Base-by-base conservation (phyloP, 495 filamentous ascomycete genomes). In the Annulohypoxylon bovei region DNA sequence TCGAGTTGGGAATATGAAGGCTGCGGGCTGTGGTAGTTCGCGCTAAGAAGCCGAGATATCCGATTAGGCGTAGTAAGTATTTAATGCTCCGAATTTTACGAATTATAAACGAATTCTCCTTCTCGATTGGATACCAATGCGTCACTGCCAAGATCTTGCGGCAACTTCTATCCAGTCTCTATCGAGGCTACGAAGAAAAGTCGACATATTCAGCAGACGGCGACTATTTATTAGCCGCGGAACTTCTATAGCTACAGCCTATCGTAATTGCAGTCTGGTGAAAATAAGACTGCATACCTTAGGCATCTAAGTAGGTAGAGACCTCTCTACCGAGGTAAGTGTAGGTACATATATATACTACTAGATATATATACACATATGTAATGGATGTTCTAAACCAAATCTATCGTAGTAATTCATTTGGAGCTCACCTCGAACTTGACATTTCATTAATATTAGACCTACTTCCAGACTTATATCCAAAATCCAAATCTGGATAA, bases 11-110 rank as follows among this genome's bases (percentile, higher is more conserved):
- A 28, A 28, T 23, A 49, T 7, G n/a, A 14, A 14, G 27, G 49
- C 11, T 14, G 1, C 8, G 25, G 49, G 28, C 32, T 23, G 14
- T 47, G 11, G 23, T 12, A 20, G 46, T 67, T 60, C 37, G 46
- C 59, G 54, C 69, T 72, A 65, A 49, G 18, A 28, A 53, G 70
- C 70, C 70, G 70, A 72, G 58, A 58, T 64, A 69, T 53, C 66
- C 66, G 66, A 63, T 28, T 68, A 62, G 37, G 18, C 12, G 39
- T 22, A 32, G 22, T 27, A 18, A 18, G n/a, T 42, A 22, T 14
- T 56, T 20, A 27, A 23, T 20, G 53, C 9, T 40, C 30, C 25
- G 52, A 22, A 37, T 56, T 25, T 18, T 20, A 23, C 53, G 53
- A 18, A 56, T 25, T 39, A 18, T 39, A 56, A 6, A 27, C 32